Base-by-base conservation (phyloP, 2,329 filamentous ascomycete species). In the Trichophyton benhamiae region DNA sequence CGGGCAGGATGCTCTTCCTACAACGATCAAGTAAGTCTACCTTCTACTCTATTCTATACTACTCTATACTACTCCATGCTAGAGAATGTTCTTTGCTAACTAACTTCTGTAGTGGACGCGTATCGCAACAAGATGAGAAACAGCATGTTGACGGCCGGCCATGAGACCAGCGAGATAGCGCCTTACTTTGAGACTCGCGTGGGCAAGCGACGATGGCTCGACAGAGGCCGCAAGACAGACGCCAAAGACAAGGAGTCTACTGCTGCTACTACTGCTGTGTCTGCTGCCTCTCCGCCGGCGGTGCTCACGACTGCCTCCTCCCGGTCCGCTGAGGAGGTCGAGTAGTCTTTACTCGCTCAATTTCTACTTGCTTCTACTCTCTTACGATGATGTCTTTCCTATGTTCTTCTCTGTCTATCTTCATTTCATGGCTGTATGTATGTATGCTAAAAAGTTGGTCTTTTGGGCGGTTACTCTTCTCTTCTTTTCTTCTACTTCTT, bases 91-190 rank as follows among this genome's bases (percentile, higher is more conserved):
- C 27, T 30, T 11, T 52, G 11, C 60, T 48, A 52, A 57, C 65
- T 36, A 64, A 55, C 41, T 61, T 63, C 22, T 25, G 2, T 25
- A 95, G 91, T 97, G 74, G 92, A 97, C 74, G 90, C 88, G 64
- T 96, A 96, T 74, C 87, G 92, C 64, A 92, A 90, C 72, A 96
- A 95, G 79, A 94, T 91, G 73, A 85, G 88, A 65, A 86, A 83
- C 66, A 88, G 87, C 61, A 91, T 95, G 77, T 83, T 95, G 69
- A 84, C 83, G 22, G 83, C 85, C 49, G 88, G 89, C 68, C 86
- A 90, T 70, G 89, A 95, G 64, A 82, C 89, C 52, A 80, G 82
- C 61, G 80, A 82, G 20, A 84, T 88, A 27, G 88, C 89, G 25
- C 86, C 89, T 60, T 91, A 96, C 75, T 95, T 91, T 70, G 91